These are phyloP conservation scores for Arthrocladium fulminans DNA, from an alignment of 2,329 filamentous ascomycete genomes.

Conservation along the genomic window DNA sequence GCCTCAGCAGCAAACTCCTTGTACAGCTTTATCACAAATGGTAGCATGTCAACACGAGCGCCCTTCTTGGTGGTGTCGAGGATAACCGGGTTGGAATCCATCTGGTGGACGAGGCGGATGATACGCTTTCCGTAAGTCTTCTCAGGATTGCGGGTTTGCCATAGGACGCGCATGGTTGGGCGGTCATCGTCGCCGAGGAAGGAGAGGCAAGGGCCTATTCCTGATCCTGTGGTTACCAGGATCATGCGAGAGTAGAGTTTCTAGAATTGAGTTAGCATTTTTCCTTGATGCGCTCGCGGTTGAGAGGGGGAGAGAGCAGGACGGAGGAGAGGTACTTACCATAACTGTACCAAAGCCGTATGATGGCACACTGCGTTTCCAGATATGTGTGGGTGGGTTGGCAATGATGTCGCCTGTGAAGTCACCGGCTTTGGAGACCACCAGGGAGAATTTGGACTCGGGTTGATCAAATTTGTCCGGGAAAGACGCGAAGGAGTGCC, in stretches of 20 bases:
- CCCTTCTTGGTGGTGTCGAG: slow-evolving; percentile 27
- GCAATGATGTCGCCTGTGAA: slow-evolving; percentile 22
- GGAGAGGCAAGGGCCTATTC: slow-evolving; percentile 32
- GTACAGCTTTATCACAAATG: slow-evolving; percentile 3
- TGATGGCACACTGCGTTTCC: slow-evolving; percentile 12
- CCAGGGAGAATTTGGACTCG: slow-evolving; percentile 8
- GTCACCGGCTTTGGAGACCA: slow-evolving; percentile 19
- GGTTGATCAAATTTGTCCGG: slow-evolving; percentile 12
- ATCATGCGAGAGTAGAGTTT: slow-evolving; percentile 22
- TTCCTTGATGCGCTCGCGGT: too few species aligned
- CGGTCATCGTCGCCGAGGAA: slow-evolving; percentile 25
- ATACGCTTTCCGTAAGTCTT: slow-evolving; percentile 30
- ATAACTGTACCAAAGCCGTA: slow-evolving; percentile 13
- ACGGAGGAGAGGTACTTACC: neutral
- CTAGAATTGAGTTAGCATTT: slow-evolving; percentile 22
- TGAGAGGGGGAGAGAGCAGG: too few species aligned
- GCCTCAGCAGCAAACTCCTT: slow-evolving; percentile 29
- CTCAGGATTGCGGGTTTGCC: slow-evolving; percentile 29
- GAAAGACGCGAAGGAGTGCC: slow-evolving; percentile 24
- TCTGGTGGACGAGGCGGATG: slow-evolving; percentile 25
- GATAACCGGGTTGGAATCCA: slow-evolving; percentile 29
- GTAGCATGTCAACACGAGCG: slow-evolving; percentile 29
- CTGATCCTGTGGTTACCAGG: slow-evolving; percentile 33
- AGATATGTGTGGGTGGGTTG: slow-evolving; percentile 18
- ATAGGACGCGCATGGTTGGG: slow-evolving; percentile 25